A percentile compares a stretch with the other conserved stretches of the same genome.
phyloP scores from a whole-genome alignment of 2,329 filamentous ascomycete species.

The Cladobotryum mycophilum region DNA sequence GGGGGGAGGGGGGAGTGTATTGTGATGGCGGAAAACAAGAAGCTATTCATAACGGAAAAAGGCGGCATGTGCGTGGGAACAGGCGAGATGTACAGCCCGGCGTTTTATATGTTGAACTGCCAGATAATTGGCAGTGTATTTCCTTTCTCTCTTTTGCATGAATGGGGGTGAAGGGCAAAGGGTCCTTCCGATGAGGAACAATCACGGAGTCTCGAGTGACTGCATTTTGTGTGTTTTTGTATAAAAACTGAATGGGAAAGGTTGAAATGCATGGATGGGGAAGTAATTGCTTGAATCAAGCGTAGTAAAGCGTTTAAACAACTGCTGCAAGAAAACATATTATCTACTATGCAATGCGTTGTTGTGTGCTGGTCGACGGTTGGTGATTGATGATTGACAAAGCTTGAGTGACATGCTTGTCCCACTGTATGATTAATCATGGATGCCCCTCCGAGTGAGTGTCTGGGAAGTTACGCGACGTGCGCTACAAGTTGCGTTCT shows the following conservation, averaged over 20 bases:
- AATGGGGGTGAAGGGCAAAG: background rate
- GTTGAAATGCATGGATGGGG: background rate
- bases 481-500: too few relatives aligned
- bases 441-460: too few relatives aligned
- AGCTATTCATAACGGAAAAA: slow-evolving; percentile 15
- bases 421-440: too few relatives aligned
- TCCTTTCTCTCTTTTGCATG: slow-evolving; percentile 1
- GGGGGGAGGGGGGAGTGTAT: slow-evolving; percentile 13
- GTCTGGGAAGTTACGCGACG: too few relatives aligned
- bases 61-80: slow-evolving; percentile 12
- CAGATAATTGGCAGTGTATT: background rate
- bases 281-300: background rate
- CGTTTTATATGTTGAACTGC: slow-evolving; percentile 17
- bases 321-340: background rate
- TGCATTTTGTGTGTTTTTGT: background rate
- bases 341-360: background rate
- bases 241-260: background rate
- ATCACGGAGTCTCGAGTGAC: background rate
- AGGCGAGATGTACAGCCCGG: slow-evolving; percentile 19
- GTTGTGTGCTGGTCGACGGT: background rate
- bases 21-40: slow-evolving; percentile 13
- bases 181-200: background rate
- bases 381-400: background rate
- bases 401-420: background rate
- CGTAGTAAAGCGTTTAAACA: background rate